Evolutionary conservation across 2,329 filamentous ascomycete species (phyloP).

Genomic region (Alternaria panax): DNA sequence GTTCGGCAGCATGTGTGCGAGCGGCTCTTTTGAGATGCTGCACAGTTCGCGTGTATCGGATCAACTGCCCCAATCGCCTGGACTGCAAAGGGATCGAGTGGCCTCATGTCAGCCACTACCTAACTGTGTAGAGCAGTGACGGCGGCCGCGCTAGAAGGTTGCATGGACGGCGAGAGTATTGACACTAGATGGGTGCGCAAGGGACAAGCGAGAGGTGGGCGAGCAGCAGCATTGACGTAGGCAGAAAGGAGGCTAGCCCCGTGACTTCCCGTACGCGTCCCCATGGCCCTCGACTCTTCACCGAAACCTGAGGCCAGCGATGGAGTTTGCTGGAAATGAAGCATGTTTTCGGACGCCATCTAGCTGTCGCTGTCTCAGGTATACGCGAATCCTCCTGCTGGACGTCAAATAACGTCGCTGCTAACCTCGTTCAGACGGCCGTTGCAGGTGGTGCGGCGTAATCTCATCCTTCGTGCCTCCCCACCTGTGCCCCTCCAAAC

Average conservation of each 20-base stretch:
- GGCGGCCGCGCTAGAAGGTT: conserved; percentile 5
- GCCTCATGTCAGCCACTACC: conserved; percentile 1
- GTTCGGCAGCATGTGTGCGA: background rate
- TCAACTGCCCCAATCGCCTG: conserved; percentile 1
- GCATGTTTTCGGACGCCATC: conserved; percentile 19
- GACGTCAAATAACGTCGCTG: conserved; percentile 22
- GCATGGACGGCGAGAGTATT: conserved; percentile 9
- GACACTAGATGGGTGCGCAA: conserved; percentile 7
- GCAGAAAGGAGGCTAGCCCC: conserved; percentile 6
- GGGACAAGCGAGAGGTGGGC: conserved; percentile 3
- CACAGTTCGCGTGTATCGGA: background rate
- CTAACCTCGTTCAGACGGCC: conserved; percentile 22
- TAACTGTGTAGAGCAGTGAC: conserved; percentile 1
- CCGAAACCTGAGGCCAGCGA: conserved; percentile 22
- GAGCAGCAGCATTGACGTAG: conserved; percentile 11
- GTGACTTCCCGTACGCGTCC: conserved; percentile 3
- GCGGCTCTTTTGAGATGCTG: background rate
- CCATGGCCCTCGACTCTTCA: conserved; percentile 1
- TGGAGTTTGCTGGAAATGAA: conserved; percentile 12
- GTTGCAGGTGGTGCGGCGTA: conserved; percentile 24
- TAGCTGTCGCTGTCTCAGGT: conserved; percentile 33
- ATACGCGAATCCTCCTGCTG: conserved; percentile 19
- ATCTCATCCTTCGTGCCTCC: conserved; percentile 15
- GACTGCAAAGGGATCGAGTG: background rate
- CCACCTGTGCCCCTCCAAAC: conserved; percentile 14